phyloP scores from a whole-genome alignment of 345 rosid genomes.

The Microthlaspi erraticum region DNA sequence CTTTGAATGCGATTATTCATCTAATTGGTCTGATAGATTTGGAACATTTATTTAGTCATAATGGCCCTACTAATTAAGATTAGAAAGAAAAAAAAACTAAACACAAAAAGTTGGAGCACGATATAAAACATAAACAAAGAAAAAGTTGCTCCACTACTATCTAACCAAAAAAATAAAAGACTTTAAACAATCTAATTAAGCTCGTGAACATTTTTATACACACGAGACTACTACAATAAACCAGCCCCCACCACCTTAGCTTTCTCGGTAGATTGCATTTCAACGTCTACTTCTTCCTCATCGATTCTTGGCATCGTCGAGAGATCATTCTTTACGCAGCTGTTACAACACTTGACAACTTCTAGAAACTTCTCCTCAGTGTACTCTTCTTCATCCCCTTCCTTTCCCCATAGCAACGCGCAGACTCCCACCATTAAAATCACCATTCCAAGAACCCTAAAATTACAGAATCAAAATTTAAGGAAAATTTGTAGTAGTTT shows the following conservation, averaged over 20 bases:
- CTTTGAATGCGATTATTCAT: background rate
- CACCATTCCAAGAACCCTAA: constrained; percentile 68
- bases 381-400: constrained; percentile 60
- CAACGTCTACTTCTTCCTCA: constrained; percentile 44
- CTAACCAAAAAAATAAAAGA: background rate
- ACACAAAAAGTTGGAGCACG: constrained; percentile 27
- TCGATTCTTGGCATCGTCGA: constrained; percentile 40
- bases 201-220: constrained; percentile 23
- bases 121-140: constrained; percentile 28
- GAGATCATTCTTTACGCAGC: constrained; percentile 1
- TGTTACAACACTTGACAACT: constrained; percentile 29
- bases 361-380: constrained; percentile 33
- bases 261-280: constrained; percentile 34
- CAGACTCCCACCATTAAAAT: constrained; percentile 73
- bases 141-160: constrained; percentile 36
- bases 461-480: background rate
- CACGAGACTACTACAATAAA: constrained; percentile 14
- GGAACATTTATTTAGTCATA: constrained; percentile 18
- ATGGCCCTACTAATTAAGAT: constrained; percentile 3
- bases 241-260: constrained; percentile 32
- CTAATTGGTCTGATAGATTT: constrained; percentile 6
- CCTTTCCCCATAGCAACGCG: constrained; percentile 88
- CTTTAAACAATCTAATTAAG: constrained; percentile 24
- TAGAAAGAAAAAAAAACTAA: constrained; percentile 11
- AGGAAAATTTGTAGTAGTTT: background rate